Conservation (phyloP, 306 rosid species). For the Vigna reflexopilosa region DNA sequence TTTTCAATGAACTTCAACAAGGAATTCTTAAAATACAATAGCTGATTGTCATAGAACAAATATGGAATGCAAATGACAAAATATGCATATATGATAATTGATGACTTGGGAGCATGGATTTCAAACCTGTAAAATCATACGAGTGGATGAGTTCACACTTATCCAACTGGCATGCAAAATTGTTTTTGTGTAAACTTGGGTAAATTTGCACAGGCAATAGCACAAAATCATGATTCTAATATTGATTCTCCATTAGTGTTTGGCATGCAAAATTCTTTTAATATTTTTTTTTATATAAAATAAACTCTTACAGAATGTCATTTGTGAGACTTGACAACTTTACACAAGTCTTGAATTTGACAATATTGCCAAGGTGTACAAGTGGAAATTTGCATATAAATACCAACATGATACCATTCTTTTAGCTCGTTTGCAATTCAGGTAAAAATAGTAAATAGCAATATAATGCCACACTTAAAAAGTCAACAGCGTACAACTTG, state of each 20-base stretch:
- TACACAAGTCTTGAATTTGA: background rate
- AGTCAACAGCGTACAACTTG: background rate
- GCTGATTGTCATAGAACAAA: constrained; percentile 9
- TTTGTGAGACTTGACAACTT: too few relatives aligned
- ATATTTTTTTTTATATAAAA: too few relatives aligned
- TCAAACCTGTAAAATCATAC: too few relatives aligned
- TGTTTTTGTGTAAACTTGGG: too few relatives aligned
- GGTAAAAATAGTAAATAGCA: background rate
- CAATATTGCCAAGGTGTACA: background rate
- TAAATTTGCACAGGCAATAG: too few relatives aligned
- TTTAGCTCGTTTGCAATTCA: constrained; percentile 15
- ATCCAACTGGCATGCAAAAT: too few relatives aligned
- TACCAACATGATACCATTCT: background rate
- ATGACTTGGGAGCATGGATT: background rate
- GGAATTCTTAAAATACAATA: background rate
- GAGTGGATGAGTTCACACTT: too few relatives aligned
- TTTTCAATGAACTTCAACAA: constrained; percentile 4
- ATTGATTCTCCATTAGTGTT: too few relatives aligned
- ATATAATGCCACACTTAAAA: constrained; percentile 14
- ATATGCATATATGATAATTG: constrained; percentile 7
- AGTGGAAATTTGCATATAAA: too few relatives aligned
- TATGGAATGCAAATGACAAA: constrained; percentile 32
- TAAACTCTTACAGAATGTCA: too few relatives aligned
- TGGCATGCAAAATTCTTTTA: too few relatives aligned
- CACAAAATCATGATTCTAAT: too few relatives aligned